Percentiles rank a stretch among this genome's conserved stretches.
phyloP scores from a whole-genome alignment of 208 protist species.

The Porcisia hertigi region DNA sequence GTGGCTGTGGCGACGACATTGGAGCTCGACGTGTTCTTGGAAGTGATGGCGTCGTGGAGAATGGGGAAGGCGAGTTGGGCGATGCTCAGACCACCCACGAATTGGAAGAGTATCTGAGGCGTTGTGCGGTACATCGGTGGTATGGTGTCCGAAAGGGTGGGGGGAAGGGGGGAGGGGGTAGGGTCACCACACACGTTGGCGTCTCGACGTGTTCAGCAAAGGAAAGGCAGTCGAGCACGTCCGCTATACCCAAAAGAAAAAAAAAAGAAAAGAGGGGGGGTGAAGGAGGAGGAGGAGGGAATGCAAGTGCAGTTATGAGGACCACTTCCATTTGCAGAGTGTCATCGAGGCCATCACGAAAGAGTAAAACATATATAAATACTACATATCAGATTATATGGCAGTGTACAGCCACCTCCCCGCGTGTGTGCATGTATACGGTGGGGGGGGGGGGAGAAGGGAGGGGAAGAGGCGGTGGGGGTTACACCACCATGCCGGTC shows the following conservation, averaged over 20 bases:
- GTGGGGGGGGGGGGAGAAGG: not conserved
- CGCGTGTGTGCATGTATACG: not conserved
- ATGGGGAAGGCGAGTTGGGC: constrained; percentile 23
- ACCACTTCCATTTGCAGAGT: not conserved
- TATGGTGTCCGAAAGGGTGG: not conserved
- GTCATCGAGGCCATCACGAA: constrained; percentile 1
- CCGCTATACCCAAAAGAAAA: not conserved
- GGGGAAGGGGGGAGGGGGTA: not conserved
- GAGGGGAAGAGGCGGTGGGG: no score
- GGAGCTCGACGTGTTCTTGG: not conserved
- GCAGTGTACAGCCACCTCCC: not conserved
- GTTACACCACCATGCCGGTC: no score
- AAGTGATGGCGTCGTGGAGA: constrained; percentile 9
- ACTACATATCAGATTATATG: not conserved
- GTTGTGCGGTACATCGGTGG: constrained; percentile 25
- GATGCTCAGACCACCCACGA: constrained; percentile 33
- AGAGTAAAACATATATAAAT: not conserved
- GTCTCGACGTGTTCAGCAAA: not conserved
- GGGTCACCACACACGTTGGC: not conserved
- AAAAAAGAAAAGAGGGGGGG: not conserved
- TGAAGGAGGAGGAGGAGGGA: no score
- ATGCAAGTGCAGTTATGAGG: not conserved
- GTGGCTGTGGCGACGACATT: not conserved
- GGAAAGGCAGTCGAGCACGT: not conserved
- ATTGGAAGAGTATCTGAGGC: constrained; percentile 36